Percentiles rank a stretch among this genome's conserved stretches.
Evolutionary conservation across 495 filamentous ascomycete species (phyloP).

Genomic region (Tuber melanosporum): DNA sequence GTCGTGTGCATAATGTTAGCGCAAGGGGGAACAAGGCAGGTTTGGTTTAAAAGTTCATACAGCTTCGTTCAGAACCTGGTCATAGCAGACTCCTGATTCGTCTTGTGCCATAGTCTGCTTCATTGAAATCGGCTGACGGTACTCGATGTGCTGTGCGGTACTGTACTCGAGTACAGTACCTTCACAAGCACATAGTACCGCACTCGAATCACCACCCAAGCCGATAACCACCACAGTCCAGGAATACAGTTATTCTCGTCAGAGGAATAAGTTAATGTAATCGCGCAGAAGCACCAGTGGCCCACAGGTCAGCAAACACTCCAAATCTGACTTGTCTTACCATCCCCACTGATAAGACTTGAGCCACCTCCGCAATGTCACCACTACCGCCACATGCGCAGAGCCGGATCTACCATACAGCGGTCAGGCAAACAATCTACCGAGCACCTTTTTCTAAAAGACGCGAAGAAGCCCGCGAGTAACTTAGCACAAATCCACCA

Average conservation of each 20-base stretch:
- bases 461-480: neutral
- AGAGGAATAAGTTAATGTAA: neutral
- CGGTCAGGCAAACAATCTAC: neutral
- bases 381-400: neutral
- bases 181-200: neutral
- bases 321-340: neutral
- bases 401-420: slow-evolving; percentile 1
- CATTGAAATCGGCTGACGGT: neutral
- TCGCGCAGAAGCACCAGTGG: neutral
- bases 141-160: neutral
- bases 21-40: neutral
- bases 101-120: neutral
- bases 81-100: neutral
- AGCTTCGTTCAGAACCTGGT: neutral
- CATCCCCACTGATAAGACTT: neutral
- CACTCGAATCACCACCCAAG: neutral
- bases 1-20: neutral
- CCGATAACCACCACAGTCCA: neutral
- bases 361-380: neutral
- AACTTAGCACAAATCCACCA: neutral
- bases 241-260: neutral
- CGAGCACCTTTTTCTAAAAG: neutral
- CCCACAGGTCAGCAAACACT: neutral
- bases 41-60: neutral
- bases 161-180: neutral